phyloP scores from a whole-genome alignment of 2,329 filamentous ascomycete genomes.

The Fusarium algeriense region DNA sequence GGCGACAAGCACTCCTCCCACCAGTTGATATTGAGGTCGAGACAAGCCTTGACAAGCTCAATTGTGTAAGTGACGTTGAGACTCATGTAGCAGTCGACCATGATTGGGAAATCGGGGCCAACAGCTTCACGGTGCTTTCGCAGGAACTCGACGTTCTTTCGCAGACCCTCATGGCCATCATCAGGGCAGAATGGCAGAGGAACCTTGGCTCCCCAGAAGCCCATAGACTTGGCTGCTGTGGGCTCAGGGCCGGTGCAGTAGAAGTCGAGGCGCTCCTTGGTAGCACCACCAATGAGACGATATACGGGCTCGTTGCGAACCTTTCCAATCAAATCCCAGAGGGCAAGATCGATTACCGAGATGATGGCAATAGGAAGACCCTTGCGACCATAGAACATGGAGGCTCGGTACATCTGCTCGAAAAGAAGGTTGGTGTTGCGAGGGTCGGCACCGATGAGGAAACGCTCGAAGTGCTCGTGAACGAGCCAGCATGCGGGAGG shows the following conservation, averaged over 20 bases:
- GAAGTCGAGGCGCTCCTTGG: conserved; percentile 84
- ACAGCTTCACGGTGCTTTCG: conserved; percentile 86
- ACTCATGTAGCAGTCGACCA: conserved; percentile 98
- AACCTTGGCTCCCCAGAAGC: conserved; percentile 92
- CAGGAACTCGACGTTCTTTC: conserved; percentile 91
- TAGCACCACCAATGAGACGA: conserved; percentile 92
- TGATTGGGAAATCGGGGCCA: conserved; percentile 90
- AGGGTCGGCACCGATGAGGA: conserved; percentile 89
- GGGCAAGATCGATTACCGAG: conserved; percentile 90
- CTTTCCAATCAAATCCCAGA: conserved; percentile 95
- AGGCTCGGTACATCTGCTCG: conserved; percentile 95
- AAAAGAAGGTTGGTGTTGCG: conserved; percentile 92
- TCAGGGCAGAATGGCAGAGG: conserved; percentile 90
- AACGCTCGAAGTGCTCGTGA: conserved; percentile 92
- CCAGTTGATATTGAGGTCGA: conserved; percentile 92
- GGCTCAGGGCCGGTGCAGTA: conserved; percentile 96
- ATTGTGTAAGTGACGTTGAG: conserved; percentile 94
- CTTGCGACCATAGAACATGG: conserved; percentile 97
- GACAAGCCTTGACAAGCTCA: conserved; percentile 85
- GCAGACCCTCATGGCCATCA: conserved; percentile 83
- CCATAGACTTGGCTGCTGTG: conserved; percentile 82
- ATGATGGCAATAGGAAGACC: conserved; percentile 91
- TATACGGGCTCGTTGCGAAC: conserved; percentile 93
- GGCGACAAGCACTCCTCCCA: conserved; percentile 95
- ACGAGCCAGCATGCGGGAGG: conserved; percentile 95